Evolutionary conservation across 2,329 filamentous ascomycete species (phyloP).

Genomic region (Aspergillus glaucus): DNA sequence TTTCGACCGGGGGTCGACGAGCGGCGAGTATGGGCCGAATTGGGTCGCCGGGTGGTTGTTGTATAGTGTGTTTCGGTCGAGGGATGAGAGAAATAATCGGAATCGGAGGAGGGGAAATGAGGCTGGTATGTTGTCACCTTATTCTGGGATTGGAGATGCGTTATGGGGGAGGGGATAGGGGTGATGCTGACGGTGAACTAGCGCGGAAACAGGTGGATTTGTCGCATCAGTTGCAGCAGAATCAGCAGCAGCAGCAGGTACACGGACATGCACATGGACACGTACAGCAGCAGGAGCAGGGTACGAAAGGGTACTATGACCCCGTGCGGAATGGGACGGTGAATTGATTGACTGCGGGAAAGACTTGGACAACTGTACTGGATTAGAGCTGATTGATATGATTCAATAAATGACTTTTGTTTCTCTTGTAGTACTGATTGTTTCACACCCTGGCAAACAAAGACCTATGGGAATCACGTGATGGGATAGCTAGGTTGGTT

Average conservation of each 20-base stretch:
- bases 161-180: not conserved
- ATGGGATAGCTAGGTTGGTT: too few relatives aligned
- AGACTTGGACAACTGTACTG: not conserved
- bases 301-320: constrained; percentile 36
- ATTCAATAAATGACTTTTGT: not conserved
- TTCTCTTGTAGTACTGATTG: too few relatives aligned
- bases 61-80: constrained; percentile 43
- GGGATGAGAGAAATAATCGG: constrained; percentile 42
- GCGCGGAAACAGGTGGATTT: constrained; percentile 14
- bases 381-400: not conserved
- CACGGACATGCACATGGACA: too few relatives aligned
- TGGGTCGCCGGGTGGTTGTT: constrained; percentile 43
- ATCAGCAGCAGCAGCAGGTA: too few relatives aligned
- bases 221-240: too few relatives aligned
- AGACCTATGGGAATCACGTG: too few relatives aligned
- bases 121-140: constrained; percentile 9
- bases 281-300: constrained; percentile 9
- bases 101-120: constrained; percentile 35
- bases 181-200: not conserved
- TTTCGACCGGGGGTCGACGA: constrained; percentile 36
- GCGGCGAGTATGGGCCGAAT: constrained; percentile 41
- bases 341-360: not conserved
- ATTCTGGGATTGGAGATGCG: not conserved
- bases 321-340: constrained; percentile 34
- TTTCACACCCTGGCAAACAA: too few relatives aligned